A percentile compares a stretch with the other conserved stretches of the same genome.
phyloP scores from a whole-genome alignment of 2,329 filamentous ascomycete genomes.

The Calonectria leucothoes region DNA sequence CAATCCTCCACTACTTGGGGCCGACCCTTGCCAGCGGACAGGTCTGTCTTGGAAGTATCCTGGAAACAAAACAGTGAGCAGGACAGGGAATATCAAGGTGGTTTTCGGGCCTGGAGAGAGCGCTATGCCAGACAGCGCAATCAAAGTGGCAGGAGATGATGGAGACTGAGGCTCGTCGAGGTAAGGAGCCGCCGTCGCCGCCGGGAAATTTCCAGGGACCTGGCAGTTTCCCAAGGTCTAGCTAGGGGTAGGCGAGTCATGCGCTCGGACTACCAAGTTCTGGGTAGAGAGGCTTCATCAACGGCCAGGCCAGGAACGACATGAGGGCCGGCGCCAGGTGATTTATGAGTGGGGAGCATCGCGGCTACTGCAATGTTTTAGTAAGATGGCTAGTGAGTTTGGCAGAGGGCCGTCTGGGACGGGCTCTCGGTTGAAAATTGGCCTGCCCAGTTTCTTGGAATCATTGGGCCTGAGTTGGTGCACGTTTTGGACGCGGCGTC shows the following conservation, averaged over 20 bases:
- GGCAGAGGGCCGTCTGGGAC: slow-evolving; percentile 1
- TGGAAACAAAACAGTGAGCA: neutral
- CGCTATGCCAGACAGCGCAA: neutral
- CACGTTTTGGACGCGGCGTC: neutral
- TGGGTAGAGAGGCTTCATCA: neutral
- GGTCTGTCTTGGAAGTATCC: neutral
- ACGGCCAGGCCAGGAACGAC: neutral
- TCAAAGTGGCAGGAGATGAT: neutral
- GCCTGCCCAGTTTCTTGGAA: neutral
- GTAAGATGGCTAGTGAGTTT: neutral
- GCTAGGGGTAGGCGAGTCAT: slow-evolving; percentile 21
- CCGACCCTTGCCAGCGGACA: neutral
- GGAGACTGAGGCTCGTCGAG: slow-evolving; percentile 17
- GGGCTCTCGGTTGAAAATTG: neutral
- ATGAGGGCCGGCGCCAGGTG: neutral
- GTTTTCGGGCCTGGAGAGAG: neutral
- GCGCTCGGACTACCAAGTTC: slow-evolving; percentile 3
- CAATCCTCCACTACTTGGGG: neutral
- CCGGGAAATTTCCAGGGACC: slow-evolving; percentile 22
- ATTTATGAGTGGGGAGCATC: neutral
- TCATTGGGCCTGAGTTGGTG: neutral
- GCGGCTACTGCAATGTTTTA: neutral
- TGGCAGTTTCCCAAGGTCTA: neutral
- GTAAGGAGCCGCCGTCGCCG: slow-evolving; percentile 14
- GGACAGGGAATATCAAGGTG: neutral